Evolutionary conservation across 2,329 filamentous ascomycete genomes (phyloP).

Genomic region (Eutypella sp.): DNA sequence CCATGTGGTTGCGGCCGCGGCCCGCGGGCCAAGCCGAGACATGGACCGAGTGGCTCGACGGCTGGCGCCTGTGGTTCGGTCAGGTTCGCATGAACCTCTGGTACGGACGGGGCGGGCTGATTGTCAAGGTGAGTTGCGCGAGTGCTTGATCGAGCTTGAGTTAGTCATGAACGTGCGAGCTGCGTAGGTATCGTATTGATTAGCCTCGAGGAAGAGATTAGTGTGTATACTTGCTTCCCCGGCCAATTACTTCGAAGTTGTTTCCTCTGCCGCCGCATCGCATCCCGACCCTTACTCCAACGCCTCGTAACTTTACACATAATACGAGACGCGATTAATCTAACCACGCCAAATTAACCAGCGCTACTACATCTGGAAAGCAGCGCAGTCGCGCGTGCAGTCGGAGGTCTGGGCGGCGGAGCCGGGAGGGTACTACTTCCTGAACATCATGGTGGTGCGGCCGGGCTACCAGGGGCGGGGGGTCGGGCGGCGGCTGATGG

Average conservation of each 20-base stretch:
- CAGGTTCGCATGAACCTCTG: slow-evolving; percentile 64
- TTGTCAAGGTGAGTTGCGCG: slow-evolving; percentile 43
- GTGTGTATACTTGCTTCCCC: too few relatives aligned
- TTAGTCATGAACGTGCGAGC: too few relatives aligned
- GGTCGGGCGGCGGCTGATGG: slow-evolving; percentile 60
- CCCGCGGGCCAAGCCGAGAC: slow-evolving; percentile 40
- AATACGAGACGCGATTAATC: too few relatives aligned
- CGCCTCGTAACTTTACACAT: too few relatives aligned
- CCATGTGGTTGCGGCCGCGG: slow-evolving; percentile 65
- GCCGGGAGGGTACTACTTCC: slow-evolving; percentile 66
- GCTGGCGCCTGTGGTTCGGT: slow-evolving; percentile 60
- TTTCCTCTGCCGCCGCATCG: background rate
- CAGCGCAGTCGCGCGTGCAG: slow-evolving; percentile 57
- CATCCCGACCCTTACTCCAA: background rate
- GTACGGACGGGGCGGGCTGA: slow-evolving; percentile 65
- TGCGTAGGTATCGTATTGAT: too few relatives aligned
- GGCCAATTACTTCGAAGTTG: too few relatives aligned
- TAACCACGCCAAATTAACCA: slow-evolving; percentile 19
- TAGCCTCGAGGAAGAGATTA: too few relatives aligned
- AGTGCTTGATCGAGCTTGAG: background rate
- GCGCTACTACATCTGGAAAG: slow-evolving; percentile 71
- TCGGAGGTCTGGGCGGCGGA: slow-evolving; percentile 59
- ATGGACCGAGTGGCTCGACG: slow-evolving; percentile 59
- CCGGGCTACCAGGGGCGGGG: slow-evolving; percentile 62
- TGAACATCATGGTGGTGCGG: slow-evolving; percentile 68